Evolutionary conservation across 2,329 filamentous ascomycete species (phyloP).

Genomic region (Chaetomium sp.): DNA sequence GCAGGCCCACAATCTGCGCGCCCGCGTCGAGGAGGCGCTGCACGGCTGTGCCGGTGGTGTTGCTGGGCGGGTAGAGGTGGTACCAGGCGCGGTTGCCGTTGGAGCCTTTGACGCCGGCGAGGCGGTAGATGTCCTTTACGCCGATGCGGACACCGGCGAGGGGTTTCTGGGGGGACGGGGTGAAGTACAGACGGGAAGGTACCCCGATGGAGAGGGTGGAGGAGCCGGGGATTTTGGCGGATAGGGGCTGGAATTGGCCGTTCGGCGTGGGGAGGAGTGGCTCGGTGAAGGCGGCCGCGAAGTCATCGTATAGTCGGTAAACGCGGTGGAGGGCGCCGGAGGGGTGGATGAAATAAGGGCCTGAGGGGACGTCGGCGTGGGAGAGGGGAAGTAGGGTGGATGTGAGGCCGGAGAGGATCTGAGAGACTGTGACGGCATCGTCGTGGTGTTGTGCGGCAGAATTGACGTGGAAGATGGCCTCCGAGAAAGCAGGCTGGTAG

Average conservation of each 20-base stretch:
- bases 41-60: neutral
- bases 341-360: conserved; percentile 33
- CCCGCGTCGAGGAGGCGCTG: conserved; percentile 1
- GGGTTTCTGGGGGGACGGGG: conserved; percentile 45
- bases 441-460: conserved; percentile 2
- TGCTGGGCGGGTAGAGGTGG: neutral
- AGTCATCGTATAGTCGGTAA: conserved; percentile 33
- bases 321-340: conserved; percentile 30
- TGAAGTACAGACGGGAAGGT: conserved; percentile 55
- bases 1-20: neutral
- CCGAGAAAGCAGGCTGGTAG: conserved; percentile 24
- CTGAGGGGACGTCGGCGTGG: conserved; percentile 25
- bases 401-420: conserved; percentile 11
- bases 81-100: conserved; percentile 5
- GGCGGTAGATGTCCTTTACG: conserved; percentile 43
- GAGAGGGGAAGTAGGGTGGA: conserved; percentile 19
- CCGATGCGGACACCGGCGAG: conserved; percentile 55
- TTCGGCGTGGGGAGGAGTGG: conserved; percentile 28
- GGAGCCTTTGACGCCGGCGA: conserved; percentile 54
- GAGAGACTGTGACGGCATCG: conserved; percentile 12
- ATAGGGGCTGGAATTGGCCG: conserved; percentile 29
- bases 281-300: conserved; percentile 29
- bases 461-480: conserved; percentile 22
- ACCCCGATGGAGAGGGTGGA: conserved; percentile 38
- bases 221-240: conserved; percentile 28